Evolutionary conservation across 257 asterid species (phyloP), one percentile per base, ranked within the genome.

Genomic region (Nicotiana undulata): DNA sequence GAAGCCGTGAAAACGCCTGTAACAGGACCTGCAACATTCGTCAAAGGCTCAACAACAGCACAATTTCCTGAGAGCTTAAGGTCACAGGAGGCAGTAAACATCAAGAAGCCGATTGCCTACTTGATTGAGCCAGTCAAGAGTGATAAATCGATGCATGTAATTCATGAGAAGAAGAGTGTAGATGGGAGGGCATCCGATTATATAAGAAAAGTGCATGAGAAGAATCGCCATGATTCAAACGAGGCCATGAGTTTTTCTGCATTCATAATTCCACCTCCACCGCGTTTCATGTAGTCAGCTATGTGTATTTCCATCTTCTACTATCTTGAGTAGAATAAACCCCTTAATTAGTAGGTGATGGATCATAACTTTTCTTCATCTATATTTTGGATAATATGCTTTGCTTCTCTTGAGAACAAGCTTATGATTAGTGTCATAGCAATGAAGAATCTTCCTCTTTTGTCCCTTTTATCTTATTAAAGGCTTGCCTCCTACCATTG

Each of bases 121-220:
- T 5, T 82, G 55, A 40, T 82, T 49, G 80, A 58, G 40, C 34
- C 82, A 7, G 37, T 34, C 53, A 49, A 79, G 46, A 49, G 56
- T 18, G 66, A 34, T 34, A 63, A 59, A 24, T 53, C 82, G 60
- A 51, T 26, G 3, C 22, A 31, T 66, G n/a, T 53, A 40, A 17
- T 77, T 49, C 46, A 61, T 37, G 64, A 77, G 17, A 63, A 77
- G 37, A n/a, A 80, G 24, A 34, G 44, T 22, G 76, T 78, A 44
- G 85, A 83, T 59, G 80, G 80, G 49, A 66, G 67, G 52, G 80
- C 83, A n/a, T 83, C 85, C 18, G 83, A 79, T 31, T 78, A 78
- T 22, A 82, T 83, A 40, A 78, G 76, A 49, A 83, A 55, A 65
- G 85, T 83, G 67, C 85, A 83, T 72, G 83, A 83, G 85, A 83